phyloP scores from a whole-genome alignment of 2,329 filamentous ascomycete genomes.

The Exophiala bonariae region DNA sequence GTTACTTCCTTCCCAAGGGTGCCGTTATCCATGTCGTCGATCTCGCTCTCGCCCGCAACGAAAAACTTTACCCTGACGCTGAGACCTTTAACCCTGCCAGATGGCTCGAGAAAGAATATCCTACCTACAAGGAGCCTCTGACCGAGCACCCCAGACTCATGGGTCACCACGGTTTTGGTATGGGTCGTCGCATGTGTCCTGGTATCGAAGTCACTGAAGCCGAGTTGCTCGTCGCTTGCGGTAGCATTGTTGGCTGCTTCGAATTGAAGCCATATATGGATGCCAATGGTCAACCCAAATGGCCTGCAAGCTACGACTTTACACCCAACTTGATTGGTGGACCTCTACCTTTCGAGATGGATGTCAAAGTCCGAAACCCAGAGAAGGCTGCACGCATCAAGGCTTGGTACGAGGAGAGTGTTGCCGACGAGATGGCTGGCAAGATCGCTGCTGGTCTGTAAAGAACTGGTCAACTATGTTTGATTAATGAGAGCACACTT shows the following conservation, averaged over 20 bases:
- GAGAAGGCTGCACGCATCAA: conserved; percentile 27
- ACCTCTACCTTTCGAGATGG: conserved; percentile 31
- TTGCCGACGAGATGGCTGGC: conserved; percentile 26
- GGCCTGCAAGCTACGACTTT: conserved; percentile 25
- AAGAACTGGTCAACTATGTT: neutral
- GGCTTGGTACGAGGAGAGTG: conserved; percentile 29
- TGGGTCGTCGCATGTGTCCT: conserved; percentile 32
- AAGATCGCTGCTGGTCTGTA: conserved; percentile 21
- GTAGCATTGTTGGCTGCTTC: conserved; percentile 29
- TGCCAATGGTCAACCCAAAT: conserved; percentile 26
- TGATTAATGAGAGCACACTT: neutral
- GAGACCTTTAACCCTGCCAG: conserved; percentile 31
- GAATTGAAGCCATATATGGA: conserved; percentile 26
- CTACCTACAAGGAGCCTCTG: conserved; percentile 33
- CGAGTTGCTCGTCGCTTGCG: conserved; percentile 29
- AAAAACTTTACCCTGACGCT: conserved; percentile 31
- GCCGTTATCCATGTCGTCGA: conserved; percentile 44
- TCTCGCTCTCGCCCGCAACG: conserved; percentile 33
- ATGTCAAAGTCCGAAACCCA: conserved; percentile 26
- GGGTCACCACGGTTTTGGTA: conserved; percentile 31
- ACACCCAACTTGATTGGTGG: conserved; percentile 29
- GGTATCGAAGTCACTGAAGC: conserved; percentile 31
- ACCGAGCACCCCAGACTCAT: conserved; percentile 32
- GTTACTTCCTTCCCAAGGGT: conserved; percentile 52
- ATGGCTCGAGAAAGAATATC: conserved; percentile 32